Evolutionary conservation across 1,139 yeast genomes (phyloP).

Genomic region (Taiozyma sp.): DNA sequence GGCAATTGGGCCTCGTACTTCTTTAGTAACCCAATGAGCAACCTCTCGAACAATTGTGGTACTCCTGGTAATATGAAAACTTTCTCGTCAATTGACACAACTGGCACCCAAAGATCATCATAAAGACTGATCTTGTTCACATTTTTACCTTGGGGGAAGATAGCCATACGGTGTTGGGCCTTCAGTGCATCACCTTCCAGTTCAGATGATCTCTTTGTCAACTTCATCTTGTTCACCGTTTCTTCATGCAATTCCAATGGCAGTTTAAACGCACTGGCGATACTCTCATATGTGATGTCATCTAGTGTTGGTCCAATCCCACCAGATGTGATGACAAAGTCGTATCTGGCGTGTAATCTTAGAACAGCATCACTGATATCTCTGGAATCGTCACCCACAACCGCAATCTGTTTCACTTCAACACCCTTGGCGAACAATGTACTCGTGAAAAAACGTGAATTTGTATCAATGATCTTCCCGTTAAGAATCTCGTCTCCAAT

Average conservation of each 20-base stretch:
- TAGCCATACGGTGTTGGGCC: slow-evolving; percentile 76
- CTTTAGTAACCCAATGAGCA: slow-evolving; percentile 38
- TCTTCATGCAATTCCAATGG: slow-evolving; percentile 47
- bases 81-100: slow-evolving; percentile 56
- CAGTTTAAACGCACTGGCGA: slow-evolving; percentile 57
- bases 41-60: slow-evolving; percentile 59
- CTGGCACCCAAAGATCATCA: slow-evolving; percentile 75
- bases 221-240: slow-evolving; percentile 56
- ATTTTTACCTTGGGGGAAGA: slow-evolving; percentile 48
- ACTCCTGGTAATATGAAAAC: slow-evolving; percentile 79
- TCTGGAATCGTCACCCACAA: slow-evolving; percentile 68
- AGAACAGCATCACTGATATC: slow-evolving; percentile 56
- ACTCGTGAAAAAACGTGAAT: slow-evolving; percentile 65
- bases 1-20: slow-evolving; percentile 16
- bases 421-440: slow-evolving; percentile 63
- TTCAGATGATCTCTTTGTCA: slow-evolving; percentile 34
- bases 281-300: slow-evolving; percentile 72
- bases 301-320: slow-evolving; percentile 88
- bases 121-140: slow-evolving; percentile 50
- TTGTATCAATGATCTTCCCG: slow-evolving; percentile 81
- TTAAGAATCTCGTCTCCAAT: slow-evolving; percentile 87
- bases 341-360: slow-evolving; percentile 46
- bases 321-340: slow-evolving; percentile 74
- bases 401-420: slow-evolving; percentile 58
- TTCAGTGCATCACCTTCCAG: slow-evolving; percentile 40